These are phyloP conservation scores for Euphorbia peplus DNA, from an alignment of 345 rosid species.

Conservation along the genomic window DNA sequence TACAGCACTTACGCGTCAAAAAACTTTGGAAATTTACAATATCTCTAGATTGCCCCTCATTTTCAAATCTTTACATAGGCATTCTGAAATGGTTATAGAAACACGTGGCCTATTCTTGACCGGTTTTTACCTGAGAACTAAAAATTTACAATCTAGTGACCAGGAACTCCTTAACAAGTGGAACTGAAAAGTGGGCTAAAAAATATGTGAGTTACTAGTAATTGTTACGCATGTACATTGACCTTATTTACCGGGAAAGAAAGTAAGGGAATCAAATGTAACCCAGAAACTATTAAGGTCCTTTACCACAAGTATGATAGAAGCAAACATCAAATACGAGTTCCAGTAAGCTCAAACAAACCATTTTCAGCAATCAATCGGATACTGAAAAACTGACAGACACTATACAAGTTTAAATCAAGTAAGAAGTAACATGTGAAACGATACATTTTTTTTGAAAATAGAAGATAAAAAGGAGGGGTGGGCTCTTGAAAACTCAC, in stretches of 20 bases:
- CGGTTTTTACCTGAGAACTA: not conserved
- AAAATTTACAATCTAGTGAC: not conserved
- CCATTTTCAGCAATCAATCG: not conserved
- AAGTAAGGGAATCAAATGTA: not conserved
- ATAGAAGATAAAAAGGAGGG: not conserved
- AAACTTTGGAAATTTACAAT: not conserved
- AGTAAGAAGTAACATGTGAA: not conserved
- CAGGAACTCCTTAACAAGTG: not conserved
- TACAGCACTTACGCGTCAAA: not conserved
- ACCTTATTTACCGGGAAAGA: not conserved
- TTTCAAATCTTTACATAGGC: not conserved
- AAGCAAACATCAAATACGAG: not conserved
- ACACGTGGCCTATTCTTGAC: not conserved
- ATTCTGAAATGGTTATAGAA: not conserved
- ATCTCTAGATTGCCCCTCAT: not conserved
- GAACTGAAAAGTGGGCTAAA: too few species aligned
- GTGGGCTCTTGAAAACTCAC: slow-evolving; percentile 26
- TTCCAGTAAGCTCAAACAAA: not conserved
- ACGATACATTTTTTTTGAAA: not conserved
- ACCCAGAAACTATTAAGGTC: not conserved
- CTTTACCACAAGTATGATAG: not conserved
- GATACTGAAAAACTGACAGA: not conserved
- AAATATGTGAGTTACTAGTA: too few species aligned
- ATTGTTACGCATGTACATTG: not conserved
- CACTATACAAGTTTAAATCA: not conserved